These are phyloP conservation scores for Hanseniaspora nectarophila DNA, from an alignment of 805 yeast genomes.

Conservation along the genomic window DNA sequence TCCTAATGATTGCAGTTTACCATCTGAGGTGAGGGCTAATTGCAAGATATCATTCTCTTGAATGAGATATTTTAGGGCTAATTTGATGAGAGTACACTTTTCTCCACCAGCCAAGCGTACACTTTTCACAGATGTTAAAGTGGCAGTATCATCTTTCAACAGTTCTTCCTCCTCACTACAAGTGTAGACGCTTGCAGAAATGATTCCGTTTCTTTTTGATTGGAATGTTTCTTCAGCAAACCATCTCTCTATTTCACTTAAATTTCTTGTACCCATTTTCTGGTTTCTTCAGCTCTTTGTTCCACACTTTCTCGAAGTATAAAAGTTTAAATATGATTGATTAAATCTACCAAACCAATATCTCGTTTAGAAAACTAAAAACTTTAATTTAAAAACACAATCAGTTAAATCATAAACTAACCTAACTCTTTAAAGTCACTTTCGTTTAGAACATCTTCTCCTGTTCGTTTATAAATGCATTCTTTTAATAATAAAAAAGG, in stretches of 20 bases:
- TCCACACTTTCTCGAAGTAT: too few relatives aligned
- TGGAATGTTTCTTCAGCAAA: conserved; percentile 21
- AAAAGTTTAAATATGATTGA: background rate
- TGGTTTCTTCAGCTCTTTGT: too few relatives aligned
- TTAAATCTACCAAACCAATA: background rate
- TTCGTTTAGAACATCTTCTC: background rate
- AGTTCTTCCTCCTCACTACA: conserved; percentile 16
- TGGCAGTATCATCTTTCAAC: conserved; percentile 22
- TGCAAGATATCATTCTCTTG: conserved; percentile 21
- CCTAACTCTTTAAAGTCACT: too few relatives aligned
- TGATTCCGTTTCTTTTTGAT: conserved; percentile 23
- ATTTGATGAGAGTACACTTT: conserved; percentile 16
- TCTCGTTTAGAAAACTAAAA: background rate
- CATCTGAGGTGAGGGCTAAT: conserved; percentile 21
- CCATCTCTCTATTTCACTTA: conserved; percentile 23
- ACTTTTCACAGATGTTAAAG: conserved; percentile 20
- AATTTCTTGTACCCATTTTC: conserved; percentile 22
- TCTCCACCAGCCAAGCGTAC: conserved; percentile 17
- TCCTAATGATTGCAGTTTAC: conserved; percentile 20
- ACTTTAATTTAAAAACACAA: too few relatives aligned
- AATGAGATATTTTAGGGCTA: conserved; percentile 21
- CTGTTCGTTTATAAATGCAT: background rate
- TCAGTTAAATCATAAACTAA: too few relatives aligned
- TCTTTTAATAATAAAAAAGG: background rate
- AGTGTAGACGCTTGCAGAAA: conserved; percentile 22